Evolutionary conservation across 306 rosid species (phyloP).

Genomic region (Ochetophila trinervis): DNA sequence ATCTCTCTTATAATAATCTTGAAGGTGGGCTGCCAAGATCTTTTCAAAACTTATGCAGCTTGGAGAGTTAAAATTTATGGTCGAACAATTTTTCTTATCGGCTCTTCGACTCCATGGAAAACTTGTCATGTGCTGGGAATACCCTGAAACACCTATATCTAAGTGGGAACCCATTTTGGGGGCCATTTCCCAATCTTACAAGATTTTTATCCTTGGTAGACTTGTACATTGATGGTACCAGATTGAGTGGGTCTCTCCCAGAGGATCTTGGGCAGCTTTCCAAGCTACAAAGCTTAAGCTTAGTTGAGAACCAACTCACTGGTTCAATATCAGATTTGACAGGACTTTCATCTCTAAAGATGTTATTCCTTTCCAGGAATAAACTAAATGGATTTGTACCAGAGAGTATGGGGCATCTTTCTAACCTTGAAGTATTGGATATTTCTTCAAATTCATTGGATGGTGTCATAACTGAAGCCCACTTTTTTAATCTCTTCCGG

Average conservation of each 20-base stretch:
- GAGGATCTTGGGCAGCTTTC: conserved; percentile 15
- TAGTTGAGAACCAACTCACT: conserved; percentile 4
- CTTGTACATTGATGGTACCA: conserved; percentile 8
- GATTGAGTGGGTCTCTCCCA: conserved; percentile 20
- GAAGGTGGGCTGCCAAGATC: conserved; percentile 20
- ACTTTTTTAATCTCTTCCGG: conserved; percentile 12
- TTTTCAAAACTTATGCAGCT: conserved; percentile 10
- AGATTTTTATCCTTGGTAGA: conserved; percentile 16
- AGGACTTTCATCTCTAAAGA: background rate
- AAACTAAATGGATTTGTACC: conserved; percentile 15
- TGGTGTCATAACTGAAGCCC: conserved; percentile 20
- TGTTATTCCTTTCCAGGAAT: background rate
- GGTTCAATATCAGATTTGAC: conserved; percentile 21
- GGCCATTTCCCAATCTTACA: conserved; percentile 19
- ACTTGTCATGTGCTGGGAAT: conserved; percentile 16
- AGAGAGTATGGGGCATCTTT: conserved; percentile 15
- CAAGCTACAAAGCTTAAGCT: conserved; percentile 20
- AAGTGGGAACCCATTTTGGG: conserved; percentile 16
- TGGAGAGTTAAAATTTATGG: background rate
- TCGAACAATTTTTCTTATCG: conserved; percentile 24
- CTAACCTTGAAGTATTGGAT: accelerated
- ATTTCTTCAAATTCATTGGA: conserved; percentile 18
- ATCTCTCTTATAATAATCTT: conserved; percentile 21
- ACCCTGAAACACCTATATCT: conserved; percentile 7
- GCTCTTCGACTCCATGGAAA: conserved; percentile 18